phyloP scores from a whole-genome alignment of 768 basidiomycete genomes.

The Pleurotus eryngii region DNA sequence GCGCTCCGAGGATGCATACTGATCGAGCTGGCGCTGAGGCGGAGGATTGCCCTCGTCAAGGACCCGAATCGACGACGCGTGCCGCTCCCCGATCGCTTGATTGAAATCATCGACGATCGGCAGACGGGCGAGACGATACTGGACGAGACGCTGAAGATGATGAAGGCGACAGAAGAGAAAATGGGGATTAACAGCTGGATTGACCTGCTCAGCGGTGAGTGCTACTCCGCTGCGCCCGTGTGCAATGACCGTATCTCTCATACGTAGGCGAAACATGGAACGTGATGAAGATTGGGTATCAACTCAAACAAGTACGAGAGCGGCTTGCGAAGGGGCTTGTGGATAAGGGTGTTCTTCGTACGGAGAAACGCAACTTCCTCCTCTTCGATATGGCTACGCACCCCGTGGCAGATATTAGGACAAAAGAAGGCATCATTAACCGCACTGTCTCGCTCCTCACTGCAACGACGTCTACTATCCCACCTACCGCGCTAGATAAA shows the following conservation, averaged over 20 bases:
- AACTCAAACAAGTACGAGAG: slow-evolving; percentile 97
- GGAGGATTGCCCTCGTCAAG: slow-evolving; percentile 86
- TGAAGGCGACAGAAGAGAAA: slow-evolving; percentile 81
- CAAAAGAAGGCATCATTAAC: slow-evolving; percentile 80
- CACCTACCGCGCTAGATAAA: slow-evolving; percentile 67
- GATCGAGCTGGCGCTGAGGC: slow-evolving; percentile 92
- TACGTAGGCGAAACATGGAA: slow-evolving; percentile 95
- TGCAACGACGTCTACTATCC: slow-evolving; percentile 76
- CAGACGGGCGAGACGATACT: slow-evolving; percentile 95
- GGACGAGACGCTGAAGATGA: slow-evolving; percentile 95
- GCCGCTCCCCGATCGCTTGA: slow-evolving; percentile 75
- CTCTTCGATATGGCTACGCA: slow-evolving; percentile 99
- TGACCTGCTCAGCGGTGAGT: slow-evolving; percentile 88
- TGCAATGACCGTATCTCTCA: too few species aligned
- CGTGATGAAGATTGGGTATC: slow-evolving; percentile 99
- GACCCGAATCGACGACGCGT: slow-evolving; percentile 76
- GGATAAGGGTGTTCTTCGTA: slow-evolving; percentile 98
- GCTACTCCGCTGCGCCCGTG: background rate
- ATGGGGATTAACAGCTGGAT: slow-evolving; percentile 91
- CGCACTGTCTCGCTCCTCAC: slow-evolving; percentile 80
- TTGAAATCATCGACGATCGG: slow-evolving; percentile 89
- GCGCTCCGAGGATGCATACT: slow-evolving; percentile 98
- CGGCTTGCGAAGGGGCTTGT: slow-evolving; percentile 96
- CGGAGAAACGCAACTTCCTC: slow-evolving; percentile 97
- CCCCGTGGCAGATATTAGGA: slow-evolving; percentile 89